Conservation (phyloP, 108 stramenopile species). For the Fragilariopsis cylindrus region DNA sequence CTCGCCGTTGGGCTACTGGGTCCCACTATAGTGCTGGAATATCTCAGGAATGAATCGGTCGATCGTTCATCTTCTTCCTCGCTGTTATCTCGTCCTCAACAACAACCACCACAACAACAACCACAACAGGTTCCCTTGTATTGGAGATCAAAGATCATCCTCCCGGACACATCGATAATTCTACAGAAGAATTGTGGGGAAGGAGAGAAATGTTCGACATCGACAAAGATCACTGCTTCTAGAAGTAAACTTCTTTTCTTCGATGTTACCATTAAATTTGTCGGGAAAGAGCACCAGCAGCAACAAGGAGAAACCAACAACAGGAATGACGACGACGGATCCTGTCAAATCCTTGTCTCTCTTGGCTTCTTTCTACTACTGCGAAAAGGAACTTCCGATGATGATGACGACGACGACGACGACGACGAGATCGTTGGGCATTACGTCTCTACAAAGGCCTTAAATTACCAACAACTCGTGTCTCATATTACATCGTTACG, state of each 20-base stretch:
- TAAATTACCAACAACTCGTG: constrained; percentile 2
- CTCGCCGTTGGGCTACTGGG: constrained; percentile 16
- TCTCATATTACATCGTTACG: constrained; percentile 9
- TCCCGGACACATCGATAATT: not conserved
- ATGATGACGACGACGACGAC: not conserved
- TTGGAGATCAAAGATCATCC: constrained; percentile 29
- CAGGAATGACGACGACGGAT: not conserved
- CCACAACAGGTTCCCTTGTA: constrained; percentile 23
- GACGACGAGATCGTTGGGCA: not conserved
- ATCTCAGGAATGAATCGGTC: not conserved
- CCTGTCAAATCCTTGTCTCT: not conserved
- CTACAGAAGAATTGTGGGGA: not conserved
- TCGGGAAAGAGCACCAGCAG: not conserved
- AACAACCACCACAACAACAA: not conserved
- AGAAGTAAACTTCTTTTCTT: constrained; percentile 15
- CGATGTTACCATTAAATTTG: constrained; percentile 28
- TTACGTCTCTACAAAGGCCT: constrained; percentile 6
- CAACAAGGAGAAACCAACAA: not conserved
- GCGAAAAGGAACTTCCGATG: not conserved
- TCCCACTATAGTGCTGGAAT: not conserved
- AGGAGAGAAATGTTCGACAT: not conserved
- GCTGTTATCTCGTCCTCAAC: not conserved
- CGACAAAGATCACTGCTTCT: not conserved
- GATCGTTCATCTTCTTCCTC: not conserved
- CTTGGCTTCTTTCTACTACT: constrained; percentile 11